Conservation (phyloP, 176 grass and related monocot genomes). For the Triticum timopheevii region DNA sequence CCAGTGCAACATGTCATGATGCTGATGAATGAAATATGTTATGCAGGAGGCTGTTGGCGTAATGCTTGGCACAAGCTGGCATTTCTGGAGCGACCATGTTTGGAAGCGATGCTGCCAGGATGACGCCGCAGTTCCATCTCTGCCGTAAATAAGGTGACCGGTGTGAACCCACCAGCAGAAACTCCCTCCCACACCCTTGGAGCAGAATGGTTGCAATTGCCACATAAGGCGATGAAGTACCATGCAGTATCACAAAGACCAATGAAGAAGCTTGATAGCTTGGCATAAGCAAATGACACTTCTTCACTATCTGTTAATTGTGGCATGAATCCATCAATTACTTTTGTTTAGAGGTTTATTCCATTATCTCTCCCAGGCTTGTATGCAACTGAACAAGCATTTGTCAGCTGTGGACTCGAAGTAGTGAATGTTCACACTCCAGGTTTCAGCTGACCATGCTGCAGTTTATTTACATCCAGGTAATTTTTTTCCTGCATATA, state of each 20-base stretch:
- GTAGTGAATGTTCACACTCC: background rate
- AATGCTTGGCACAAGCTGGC: background rate
- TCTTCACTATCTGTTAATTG: too few relatives aligned
- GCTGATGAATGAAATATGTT: background rate
- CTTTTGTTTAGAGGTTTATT: background rate
- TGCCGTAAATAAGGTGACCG: too few relatives aligned
- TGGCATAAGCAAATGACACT: too few relatives aligned
- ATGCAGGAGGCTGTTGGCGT: background rate
- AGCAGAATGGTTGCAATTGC: too few relatives aligned
- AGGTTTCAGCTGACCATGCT: background rate
- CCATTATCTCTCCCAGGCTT: background rate
- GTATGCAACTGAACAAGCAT: background rate
- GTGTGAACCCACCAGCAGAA: too few relatives aligned
- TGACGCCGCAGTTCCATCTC: too few relatives aligned
- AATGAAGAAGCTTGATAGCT: too few relatives aligned
- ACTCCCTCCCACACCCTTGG: too few relatives aligned
- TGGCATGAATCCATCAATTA: background rate
- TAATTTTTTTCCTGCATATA: background rate
- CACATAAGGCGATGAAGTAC: too few relatives aligned
- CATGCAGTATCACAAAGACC: too few relatives aligned
- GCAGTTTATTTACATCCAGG: background rate
- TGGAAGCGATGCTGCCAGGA: too few relatives aligned
- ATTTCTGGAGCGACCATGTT: too few relatives aligned
- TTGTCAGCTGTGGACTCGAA: background rate
- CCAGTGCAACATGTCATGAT: conserved; percentile 1